These are phyloP conservation scores for Gloeopeniophorella convolvens DNA, from an alignment of 768 basidiomycete species.

Conservation along the genomic window DNA sequence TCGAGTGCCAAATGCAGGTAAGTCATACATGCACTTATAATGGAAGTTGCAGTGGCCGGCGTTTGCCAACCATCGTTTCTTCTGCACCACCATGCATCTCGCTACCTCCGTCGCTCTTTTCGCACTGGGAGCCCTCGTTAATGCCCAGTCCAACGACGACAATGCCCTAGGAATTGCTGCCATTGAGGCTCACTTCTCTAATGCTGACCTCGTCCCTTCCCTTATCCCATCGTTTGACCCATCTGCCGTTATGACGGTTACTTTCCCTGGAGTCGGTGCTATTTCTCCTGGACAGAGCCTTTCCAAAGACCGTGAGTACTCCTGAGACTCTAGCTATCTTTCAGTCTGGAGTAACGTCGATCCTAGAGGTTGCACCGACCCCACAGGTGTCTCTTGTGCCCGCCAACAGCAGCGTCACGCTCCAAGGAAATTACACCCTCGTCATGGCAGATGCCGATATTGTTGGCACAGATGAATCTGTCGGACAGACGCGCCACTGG, in stretches of 20 bases:
- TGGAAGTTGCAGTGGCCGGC: not conserved
- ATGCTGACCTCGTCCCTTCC: constrained; percentile 55
- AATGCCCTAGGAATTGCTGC: constrained; percentile 43
- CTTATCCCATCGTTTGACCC: constrained; percentile 57
- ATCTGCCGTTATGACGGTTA: constrained; percentile 46
- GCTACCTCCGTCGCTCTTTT: constrained; percentile 28
- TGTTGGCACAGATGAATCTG: constrained; percentile 51
- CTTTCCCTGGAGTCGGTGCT: constrained; percentile 43
- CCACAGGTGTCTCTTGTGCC: constrained; percentile 50
- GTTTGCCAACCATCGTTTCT: not conserved
- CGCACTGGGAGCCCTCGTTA: constrained; percentile 36
- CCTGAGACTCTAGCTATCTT: not conserved
- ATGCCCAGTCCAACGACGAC: constrained; percentile 38
- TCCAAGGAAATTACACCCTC: constrained; percentile 54
- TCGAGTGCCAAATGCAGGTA: no score
- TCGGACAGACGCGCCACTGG: constrained; percentile 74
- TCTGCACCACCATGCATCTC: constrained; percentile 4
- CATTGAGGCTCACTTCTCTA: constrained; percentile 62
- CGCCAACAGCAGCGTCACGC: constrained; percentile 38
- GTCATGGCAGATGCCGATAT: constrained; percentile 71
- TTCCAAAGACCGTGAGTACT: constrained; percentile 47
- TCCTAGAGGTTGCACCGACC: constrained; percentile 46
- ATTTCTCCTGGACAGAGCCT: constrained; percentile 55
- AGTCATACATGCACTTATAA: no score
- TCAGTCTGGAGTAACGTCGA: not conserved